These are phyloP conservation scores for Marasmius tenuissimus DNA, from an alignment of 1,284 basidiomycete species.

Conservation along the genomic window DNA sequence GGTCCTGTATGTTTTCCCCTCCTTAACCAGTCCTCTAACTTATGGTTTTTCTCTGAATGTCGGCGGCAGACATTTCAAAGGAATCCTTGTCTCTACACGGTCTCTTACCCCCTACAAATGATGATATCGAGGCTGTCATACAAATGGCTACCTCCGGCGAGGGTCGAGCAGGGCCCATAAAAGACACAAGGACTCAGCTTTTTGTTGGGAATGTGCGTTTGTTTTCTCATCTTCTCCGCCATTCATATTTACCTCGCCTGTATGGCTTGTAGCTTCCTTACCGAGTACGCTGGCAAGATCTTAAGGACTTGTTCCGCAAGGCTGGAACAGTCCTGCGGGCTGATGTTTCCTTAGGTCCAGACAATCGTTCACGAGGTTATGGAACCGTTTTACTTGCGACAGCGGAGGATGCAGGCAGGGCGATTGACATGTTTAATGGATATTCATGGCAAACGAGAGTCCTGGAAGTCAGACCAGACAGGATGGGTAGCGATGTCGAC, in stretches of 20 bases:
- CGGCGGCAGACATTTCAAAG: background rate
- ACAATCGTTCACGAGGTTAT: slow-evolving; percentile 90
- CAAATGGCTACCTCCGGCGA: slow-evolving; percentile 70
- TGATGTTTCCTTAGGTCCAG: slow-evolving; percentile 89
- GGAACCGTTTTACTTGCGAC: slow-evolving; percentile 91
- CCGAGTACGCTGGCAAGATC: slow-evolving; percentile 97
- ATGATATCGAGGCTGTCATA: slow-evolving; percentile 81
- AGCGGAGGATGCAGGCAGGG: slow-evolving; percentile 88
- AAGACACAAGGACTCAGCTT: slow-evolving; percentile 87
- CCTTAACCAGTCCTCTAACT: background rate
- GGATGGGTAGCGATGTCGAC: slow-evolving; percentile 59
- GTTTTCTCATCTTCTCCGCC: background rate
- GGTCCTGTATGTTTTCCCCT: background rate
- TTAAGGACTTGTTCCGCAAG: slow-evolving; percentile 95
- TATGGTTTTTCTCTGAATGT: background rate
- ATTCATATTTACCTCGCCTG: slow-evolving; percentile 4
- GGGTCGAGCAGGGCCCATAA: slow-evolving; percentile 42
- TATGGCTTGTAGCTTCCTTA: slow-evolving; percentile 70
- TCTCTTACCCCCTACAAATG: slow-evolving; percentile 50
- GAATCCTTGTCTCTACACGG: background rate
- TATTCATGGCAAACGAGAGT: slow-evolving; percentile 91
- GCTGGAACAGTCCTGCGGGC: slow-evolving; percentile 94
- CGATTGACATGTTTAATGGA: slow-evolving; percentile 89
- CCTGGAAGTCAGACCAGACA: slow-evolving; percentile 85
- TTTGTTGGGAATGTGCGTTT: slow-evolving; percentile 84